Conservation (phyloP, 352 stramenopile genomes). For the Globisporangium nunn region DNA sequence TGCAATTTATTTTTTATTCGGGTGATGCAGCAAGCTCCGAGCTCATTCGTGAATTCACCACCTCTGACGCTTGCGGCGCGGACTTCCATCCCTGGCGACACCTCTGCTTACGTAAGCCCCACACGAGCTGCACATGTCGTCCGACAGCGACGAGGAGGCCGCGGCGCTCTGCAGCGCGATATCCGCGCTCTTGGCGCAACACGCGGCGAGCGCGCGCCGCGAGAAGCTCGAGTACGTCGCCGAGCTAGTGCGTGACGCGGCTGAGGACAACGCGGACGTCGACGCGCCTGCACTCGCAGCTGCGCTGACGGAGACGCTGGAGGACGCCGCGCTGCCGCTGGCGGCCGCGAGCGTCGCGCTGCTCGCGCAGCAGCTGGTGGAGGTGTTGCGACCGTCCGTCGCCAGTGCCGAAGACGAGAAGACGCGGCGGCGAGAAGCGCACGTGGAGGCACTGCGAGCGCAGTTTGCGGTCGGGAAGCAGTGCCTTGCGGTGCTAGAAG, state of each 20-base stretch:
- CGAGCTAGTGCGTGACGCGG: conserved; percentile 48
- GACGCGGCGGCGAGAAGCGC: conserved; percentile 7
- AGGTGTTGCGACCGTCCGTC: conserved; percentile 15
- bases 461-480: conserved; percentile 55
- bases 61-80: no score
- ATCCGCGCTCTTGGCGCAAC: conserved; percentile 17
- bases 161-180: conserved; percentile 13
- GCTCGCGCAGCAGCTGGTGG: conserved; percentile 19
- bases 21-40: no score
- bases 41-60: no score
- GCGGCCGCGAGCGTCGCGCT: conserved; percentile 11
- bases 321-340: conserved; percentile 30
- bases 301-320: conserved; percentile 34
- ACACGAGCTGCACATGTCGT: background rate
- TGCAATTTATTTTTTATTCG: no score
- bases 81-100: no score
- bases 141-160: background rate
- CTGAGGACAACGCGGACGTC: conserved; percentile 22
- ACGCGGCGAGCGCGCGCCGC: conserved; percentile 5
- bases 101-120: no score
- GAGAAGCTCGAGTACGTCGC: conserved; percentile 55
- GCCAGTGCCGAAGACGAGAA: conserved; percentile 17
- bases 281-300: conserved; percentile 17
- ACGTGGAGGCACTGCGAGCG: conserved; percentile 17
- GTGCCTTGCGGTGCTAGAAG: conserved; percentile 56